Evolutionary conservation across 176 grass and related monocot genomes (phyloP), one percentile per base, ranked within the genome.

Genomic region (Bolboschoenus planiculmis): DNA sequence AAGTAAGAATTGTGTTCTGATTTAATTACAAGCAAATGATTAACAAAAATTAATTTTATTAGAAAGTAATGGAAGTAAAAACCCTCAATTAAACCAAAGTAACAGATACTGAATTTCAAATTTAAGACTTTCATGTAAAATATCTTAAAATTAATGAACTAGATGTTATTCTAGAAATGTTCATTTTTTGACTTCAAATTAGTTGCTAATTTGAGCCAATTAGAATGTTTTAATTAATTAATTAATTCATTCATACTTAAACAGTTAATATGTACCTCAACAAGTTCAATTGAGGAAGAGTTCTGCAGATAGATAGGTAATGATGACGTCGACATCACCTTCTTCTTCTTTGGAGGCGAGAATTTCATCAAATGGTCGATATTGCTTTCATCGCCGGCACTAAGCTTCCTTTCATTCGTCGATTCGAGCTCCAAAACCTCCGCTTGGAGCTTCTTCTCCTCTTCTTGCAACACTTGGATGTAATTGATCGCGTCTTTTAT

Each of bases 401-500:
- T n/a, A 10, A 4, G 55, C 14, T 76, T 23, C 7, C 1, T 15
- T 10, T 86, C 84, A 7, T 29, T 33, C 9, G 27, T 47, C 14
- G 79, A 20, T 60, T 93, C 86, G 11, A 93, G 75, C 46, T 79
- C 65, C 1, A 68, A 59, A 7, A 91, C 79, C 74, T 95, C 96
- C 27, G 80, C 67, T 0, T 77, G 67, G 15, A 90, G 2, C 61
- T 36, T 87, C 10, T 84, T 83, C 89, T 99, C 96, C 78, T 99
- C 87, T 8, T 90, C 89, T 80, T 99, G 93, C 2, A 99, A 84
- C 30, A 71, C 11, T 79, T 95, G 63, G 87, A 99, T 91, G 89
- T 95, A 99, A 20, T 87, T 84, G 59, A 99, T 99, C 9, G 96
- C 96, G 78, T 99, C 96, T 85, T 89, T 95, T 79, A 99, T 73